Base-by-base conservation (phyloP, 495 filamentous ascomycete species). In the Antarctomyces pellizariae region DNA sequence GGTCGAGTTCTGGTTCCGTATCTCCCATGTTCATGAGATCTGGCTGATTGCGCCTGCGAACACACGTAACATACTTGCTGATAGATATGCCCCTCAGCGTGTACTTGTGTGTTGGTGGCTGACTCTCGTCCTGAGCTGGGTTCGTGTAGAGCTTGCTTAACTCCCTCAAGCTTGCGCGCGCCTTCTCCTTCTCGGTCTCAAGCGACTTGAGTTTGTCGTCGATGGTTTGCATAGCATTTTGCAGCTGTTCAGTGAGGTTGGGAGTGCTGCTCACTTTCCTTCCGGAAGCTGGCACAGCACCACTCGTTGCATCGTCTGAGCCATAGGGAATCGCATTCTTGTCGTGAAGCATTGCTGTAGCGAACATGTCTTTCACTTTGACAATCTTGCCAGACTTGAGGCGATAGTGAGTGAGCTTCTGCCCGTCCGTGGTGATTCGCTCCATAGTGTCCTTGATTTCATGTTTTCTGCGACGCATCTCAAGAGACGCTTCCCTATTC, bases 141-240 rank as follows among this genome's bases (percentile, higher is more conserved):
- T 65, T 47, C 1, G 59, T 71, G 32, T 60, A 65, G 7, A 53
- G 46, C 30, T 57, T 58, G 2, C 59, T 57, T 24, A 58, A 55
- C 23, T 42, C 44, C 25, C 44, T 47, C 14, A 73, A 44, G 12
- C 44, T 44, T 22, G 60, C 47, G 16, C 46, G 33, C 2, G 56
- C 52, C 32, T 51, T 51, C 33, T 60, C 44, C 34, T 64, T 67
- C 23, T 57, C 32, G 17, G 50, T 38, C 36, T 68, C 54, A 20
- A 72, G 47, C 18, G 50, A 65, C 42, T 50, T 39, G 7, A 71
- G 36, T 30, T 65, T 70, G 5, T 41, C 37, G 26, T 59, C 54
- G 24, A 68, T 49, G 19, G 50, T 59, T 5, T 38, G 34, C 17
- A 52, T 37, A 10, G 58, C 30, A 2, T 37, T 41, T 34, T 35